phyloP scores from a whole-genome alignment of 2,329 filamentous ascomycete genomes.

The Colletotrichum somersetense region DNA sequence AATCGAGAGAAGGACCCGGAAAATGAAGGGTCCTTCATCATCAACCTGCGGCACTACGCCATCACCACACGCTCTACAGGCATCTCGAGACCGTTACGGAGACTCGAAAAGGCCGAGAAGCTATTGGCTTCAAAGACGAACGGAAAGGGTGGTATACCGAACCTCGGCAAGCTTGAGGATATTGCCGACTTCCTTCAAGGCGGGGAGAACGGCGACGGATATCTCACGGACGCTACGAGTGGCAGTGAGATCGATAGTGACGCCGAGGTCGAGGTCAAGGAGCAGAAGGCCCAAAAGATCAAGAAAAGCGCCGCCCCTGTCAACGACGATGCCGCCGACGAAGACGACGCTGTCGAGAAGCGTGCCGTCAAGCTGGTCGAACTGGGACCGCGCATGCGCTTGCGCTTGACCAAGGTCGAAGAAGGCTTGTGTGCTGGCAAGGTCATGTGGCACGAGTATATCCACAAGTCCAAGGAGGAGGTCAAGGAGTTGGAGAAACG shows the following conservation, averaged over 20 bases:
- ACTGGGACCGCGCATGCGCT: constrained; percentile 87
- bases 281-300: constrained; percentile 72
- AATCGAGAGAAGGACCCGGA: constrained; percentile 78
- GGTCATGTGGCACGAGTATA: constrained; percentile 97
- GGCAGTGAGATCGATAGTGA: constrained; percentile 95
- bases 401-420: constrained; percentile 95
- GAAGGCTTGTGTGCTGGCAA: constrained; percentile 91
- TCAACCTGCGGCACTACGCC: constrained; percentile 93
- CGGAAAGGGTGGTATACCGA: constrained; percentile 81
- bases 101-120: constrained; percentile 88
- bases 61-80: constrained; percentile 92
- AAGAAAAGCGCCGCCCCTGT: constrained; percentile 63
- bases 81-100: constrained; percentile 84
- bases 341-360: constrained; percentile 77
- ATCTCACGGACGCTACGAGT: constrained; percentile 86
- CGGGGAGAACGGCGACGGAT: constrained; percentile 80
- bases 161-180: constrained; percentile 90
- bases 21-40: constrained; percentile 78
- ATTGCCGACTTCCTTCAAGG: constrained; percentile 96
- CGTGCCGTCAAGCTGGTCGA: constrained; percentile 93
- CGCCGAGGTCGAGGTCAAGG: constrained; percentile 89
- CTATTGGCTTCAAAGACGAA: constrained; percentile 72
- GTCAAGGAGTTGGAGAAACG: constrained; percentile 82
- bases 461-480: constrained; percentile 86
- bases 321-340: constrained; percentile 59